Evolutionary conservation across 768 basidiomycete species (phyloP).

Genomic region (Pulveroboletus sp.): DNA sequence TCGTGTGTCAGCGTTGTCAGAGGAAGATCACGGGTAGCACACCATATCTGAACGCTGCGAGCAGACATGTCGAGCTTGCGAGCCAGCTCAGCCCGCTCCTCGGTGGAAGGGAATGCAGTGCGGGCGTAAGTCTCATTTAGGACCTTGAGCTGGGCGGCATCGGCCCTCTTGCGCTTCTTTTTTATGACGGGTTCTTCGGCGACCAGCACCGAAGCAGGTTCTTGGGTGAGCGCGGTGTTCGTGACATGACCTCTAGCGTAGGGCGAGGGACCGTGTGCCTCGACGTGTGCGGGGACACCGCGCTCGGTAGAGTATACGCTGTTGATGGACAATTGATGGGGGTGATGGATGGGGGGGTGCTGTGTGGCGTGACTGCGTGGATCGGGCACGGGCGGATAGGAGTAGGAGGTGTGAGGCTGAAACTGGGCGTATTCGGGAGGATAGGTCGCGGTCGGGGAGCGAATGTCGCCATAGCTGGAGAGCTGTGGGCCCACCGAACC

Average conservation of each 20-base stretch:
- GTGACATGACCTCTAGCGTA: slow-evolving; percentile 46
- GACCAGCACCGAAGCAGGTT: slow-evolving; percentile 34
- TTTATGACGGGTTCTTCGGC: slow-evolving; percentile 72
- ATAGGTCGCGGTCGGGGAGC: slow-evolving; percentile 65
- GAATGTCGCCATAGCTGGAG: slow-evolving; percentile 44
- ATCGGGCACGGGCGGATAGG: slow-evolving; percentile 36
- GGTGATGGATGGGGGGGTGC: slow-evolving; percentile 23
- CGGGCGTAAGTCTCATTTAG: slow-evolving; percentile 78
- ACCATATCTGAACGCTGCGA: slow-evolving; percentile 88
- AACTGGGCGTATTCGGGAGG: slow-evolving; percentile 52
- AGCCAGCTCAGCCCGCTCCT: slow-evolving; percentile 76
- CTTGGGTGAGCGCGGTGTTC: slow-evolving; percentile 31
- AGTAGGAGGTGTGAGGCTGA: slow-evolving; percentile 33
- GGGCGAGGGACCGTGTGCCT: slow-evolving; percentile 40
- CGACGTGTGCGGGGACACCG: slow-evolving; percentile 39
- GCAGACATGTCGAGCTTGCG: slow-evolving; percentile 80
- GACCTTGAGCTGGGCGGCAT: slow-evolving; percentile 74
- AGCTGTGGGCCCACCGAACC: slow-evolving; percentile 36
- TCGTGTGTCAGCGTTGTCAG: slow-evolving; percentile 19
- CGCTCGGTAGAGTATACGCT: slow-evolving; percentile 31
- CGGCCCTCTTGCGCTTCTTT: slow-evolving; percentile 86
- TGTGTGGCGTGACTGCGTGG: slow-evolving; percentile 31
- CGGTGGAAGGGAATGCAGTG: slow-evolving; percentile 86
- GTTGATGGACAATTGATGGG: slow-evolving; percentile 28
- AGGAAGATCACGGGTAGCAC: slow-evolving; percentile 20